A percentile compares a stretch with the other conserved stretches of the same genome.
These are phyloP conservation scores for Crocinoboletus sp. DNA, from an alignment of 1,284 basidiomycete genomes.

Conservation along the genomic window DNA sequence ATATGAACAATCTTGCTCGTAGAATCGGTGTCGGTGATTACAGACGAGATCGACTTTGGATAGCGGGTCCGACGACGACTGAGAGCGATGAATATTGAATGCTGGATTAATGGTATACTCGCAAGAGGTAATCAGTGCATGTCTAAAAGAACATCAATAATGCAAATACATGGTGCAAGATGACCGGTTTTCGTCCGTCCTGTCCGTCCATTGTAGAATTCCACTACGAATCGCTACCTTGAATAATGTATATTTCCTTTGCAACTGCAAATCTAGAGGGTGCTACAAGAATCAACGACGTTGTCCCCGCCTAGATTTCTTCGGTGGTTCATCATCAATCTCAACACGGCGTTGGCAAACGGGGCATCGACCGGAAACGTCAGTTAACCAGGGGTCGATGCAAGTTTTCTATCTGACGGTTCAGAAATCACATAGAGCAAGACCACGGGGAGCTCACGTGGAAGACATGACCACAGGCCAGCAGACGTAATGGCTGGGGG, in stretches of 20 bases:
- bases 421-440: slow-evolving; percentile 6
- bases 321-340: slow-evolving; percentile 32
- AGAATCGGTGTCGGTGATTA: not conserved
- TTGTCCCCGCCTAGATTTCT: slow-evolving; percentile 30
- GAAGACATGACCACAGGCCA: slow-evolving; percentile 77
- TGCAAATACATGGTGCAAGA: slow-evolving; percentile 25
- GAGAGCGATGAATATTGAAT: not conserved
- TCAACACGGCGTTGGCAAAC: slow-evolving; percentile 65
- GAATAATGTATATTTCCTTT: slow-evolving; percentile 25
- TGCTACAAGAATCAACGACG: slow-evolving; percentile 17
- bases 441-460: slow-evolving; percentile 50
- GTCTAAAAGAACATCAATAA: slow-evolving; percentile 28
- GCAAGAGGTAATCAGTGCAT: slow-evolving; percentile 2
- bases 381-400: slow-evolving; percentile 71
- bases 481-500: slow-evolving; percentile 64
- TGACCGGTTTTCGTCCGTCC: no score
- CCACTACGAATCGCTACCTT: slow-evolving; percentile 30
- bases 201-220: no score
- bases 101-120: not conserved
- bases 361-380: slow-evolving; percentile 76
- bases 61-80: not conserved
- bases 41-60: slow-evolving; percentile 8
- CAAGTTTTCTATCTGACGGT: slow-evolving; percentile 58
- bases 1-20: no score
- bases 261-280: slow-evolving; percentile 6